Evolutionary conservation across 306 rosid species (phyloP).

Genomic region (Castanea sativa): DNA sequence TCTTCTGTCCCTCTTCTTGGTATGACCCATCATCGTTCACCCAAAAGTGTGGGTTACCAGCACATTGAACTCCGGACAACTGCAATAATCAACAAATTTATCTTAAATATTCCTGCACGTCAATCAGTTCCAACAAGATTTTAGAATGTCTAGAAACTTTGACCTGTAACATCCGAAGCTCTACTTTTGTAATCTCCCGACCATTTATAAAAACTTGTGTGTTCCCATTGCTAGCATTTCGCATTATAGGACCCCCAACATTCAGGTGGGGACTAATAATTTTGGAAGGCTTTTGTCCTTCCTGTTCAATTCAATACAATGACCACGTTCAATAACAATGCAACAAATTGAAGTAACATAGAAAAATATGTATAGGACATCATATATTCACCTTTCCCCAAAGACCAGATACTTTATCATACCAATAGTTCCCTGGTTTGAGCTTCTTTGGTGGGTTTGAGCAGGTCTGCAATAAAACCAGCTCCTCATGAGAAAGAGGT

Average conservation of each 20-base stretch:
- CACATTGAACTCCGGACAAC: constrained; percentile 99
- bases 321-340: constrained; percentile 20
- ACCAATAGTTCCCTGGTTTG: constrained; percentile 97
- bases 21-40: constrained; percentile 98
- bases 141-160: constrained; percentile 22
- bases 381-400: constrained; percentile 95
- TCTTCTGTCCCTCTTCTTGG: constrained; percentile 99
- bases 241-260: constrained; percentile 77
- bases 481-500: constrained; percentile 76
- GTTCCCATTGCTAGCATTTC: constrained; percentile 91
- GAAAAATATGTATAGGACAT: constrained; percentile 6
- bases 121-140: constrained; percentile 10
- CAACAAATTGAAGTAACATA: constrained; percentile 2
- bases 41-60: constrained; percentile 99
- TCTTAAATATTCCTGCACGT: constrained; percentile 4
- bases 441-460: constrained; percentile 85
- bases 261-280: constrained; percentile 85
- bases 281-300: constrained; percentile 89
- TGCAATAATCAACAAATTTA: constrained; percentile 39
- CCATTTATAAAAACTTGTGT: constrained; percentile 94
- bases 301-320: constrained; percentile 52
- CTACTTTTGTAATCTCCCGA: constrained; percentile 86
- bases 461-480: constrained; percentile 59
- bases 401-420: constrained; percentile 96
- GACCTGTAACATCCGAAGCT: constrained; percentile 99